Percentiles rank a stretch among this genome's conserved stretches.
These are phyloP conservation scores for Sherardia arvensis DNA, from an alignment of 257 asterid species.

Conservation along the genomic window DNA sequence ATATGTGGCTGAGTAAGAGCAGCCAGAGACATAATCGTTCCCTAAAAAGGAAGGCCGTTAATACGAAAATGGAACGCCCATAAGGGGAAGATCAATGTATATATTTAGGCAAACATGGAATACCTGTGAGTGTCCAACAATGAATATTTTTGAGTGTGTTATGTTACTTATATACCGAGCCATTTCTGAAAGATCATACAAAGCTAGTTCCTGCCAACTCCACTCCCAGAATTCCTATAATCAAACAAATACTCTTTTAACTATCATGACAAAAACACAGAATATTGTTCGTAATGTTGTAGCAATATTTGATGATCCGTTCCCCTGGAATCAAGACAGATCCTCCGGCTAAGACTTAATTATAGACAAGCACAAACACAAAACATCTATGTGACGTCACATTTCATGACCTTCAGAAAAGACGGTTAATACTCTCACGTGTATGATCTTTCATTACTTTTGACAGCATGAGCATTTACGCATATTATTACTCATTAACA, in stretches of 20 bases:
- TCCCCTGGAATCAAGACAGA: not conserved
- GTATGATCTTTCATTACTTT: not conserved
- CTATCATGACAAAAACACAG: slow-evolving; percentile 8
- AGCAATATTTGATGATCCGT: not conserved
- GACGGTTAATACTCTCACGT: not conserved
- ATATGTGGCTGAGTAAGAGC: slow-evolving; percentile 86
- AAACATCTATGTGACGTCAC: not conserved
- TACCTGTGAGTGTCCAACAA: slow-evolving; percentile 99
- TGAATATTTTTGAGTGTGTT: slow-evolving; percentile 56
- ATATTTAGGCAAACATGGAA: slow-evolving; percentile 10
- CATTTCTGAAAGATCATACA: slow-evolving; percentile 79
- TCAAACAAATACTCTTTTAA: slow-evolving; percentile 2
- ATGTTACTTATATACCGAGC: slow-evolving; percentile 45
- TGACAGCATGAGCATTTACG: not conserved
- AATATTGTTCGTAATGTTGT: not conserved
- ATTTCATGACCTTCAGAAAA: not conserved
- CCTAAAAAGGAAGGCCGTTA: slow-evolving; percentile 31
- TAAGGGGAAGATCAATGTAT: not conserved
- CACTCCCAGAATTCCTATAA: slow-evolving; percentile 93
- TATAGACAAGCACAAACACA: not conserved
- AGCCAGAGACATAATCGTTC: slow-evolving; percentile 93
- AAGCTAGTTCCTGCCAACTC: slow-evolving; percentile 99
- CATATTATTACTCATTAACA: not conserved
- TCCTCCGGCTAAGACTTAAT: not conserved
- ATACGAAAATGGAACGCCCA: not conserved